These are phyloP conservation scores for Calvatia gigantea DNA, from an alignment of 768 basidiomycete species.

Conservation along the genomic window DNA sequence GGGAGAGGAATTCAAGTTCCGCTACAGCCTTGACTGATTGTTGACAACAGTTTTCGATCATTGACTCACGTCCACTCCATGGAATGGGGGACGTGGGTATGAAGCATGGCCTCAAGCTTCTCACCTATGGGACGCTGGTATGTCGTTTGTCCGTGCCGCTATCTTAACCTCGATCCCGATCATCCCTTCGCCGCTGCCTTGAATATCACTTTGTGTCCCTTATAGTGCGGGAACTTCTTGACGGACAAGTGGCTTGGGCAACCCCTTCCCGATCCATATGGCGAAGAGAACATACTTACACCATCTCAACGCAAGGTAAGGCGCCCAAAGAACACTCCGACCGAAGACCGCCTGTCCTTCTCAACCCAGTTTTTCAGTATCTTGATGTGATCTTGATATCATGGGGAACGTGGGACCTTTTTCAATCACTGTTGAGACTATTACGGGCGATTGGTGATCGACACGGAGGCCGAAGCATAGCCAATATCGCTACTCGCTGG, in stretches of 20 bases:
- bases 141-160: conserved; percentile 16
- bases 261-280: conserved; percentile 68
- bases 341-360: not conserved
- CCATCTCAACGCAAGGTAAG: conserved; percentile 78
- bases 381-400: conserved; percentile 75
- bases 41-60: conserved; percentile 61
- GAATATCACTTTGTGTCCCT: not conserved
- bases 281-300: conserved; percentile 43
- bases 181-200: not conserved
- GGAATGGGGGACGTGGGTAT: conserved; percentile 74
- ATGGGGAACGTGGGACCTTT: conserved; percentile 75
- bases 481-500: conserved; percentile 79
- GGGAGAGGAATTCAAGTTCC: conserved; percentile 14
- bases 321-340: not conserved
- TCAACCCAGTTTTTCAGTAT: conserved; percentile 43
- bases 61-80: conserved; percentile 72
- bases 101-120: conserved; percentile 64
- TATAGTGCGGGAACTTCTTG: conserved; percentile 77
- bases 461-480: conserved; percentile 61
- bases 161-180: not conserved
- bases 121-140: conserved; percentile 79
- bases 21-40: not conserved
- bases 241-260: conserved; percentile 66
- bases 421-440: conserved; percentile 56
- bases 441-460: conserved; percentile 61